Evolutionary conservation across 208 protist genomes (phyloP), one percentile per base, ranked within the genome.

Genomic region (Pavlovales sp.): DNA sequence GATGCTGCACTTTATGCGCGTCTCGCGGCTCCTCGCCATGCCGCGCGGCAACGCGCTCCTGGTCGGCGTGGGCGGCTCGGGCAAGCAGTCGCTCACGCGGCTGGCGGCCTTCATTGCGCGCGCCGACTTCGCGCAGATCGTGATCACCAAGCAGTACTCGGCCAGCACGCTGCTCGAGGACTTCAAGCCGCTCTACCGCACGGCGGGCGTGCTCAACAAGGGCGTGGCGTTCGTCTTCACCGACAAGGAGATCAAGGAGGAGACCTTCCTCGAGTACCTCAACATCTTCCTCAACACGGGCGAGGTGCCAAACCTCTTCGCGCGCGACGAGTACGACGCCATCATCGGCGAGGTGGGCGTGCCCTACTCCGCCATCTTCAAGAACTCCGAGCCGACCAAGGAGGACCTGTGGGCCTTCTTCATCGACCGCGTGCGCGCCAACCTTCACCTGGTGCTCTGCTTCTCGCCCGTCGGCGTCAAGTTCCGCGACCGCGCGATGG

Each of bases 221-320:
- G 57, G 47, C 30, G 96, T 98, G 28, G 97, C 95, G 42, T 98
- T 99, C 95, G 94, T 99, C 37, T 98, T 99, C 92, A 98, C 98
- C 30, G 97, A 99, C 92, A 97, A 96, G 88, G 97, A 99, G 91
- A 97, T 99, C 92, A 99, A 98, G 93, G 94, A 98, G 88, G 97
- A 99, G 91, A 94, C 96, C 75, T 99, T 99, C 94, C 94, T 99
- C 36, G 97, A 99, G 94, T 98, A 98, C 93, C 98, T 99, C 93
- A 99, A 99, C 94, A 97, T 96, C 88, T 95, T 97, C 7, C 88
- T 97, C 28, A 92, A 94, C 34, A 92, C 92, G 18, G 96, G 95
- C 46, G 96, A 97, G 88, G 96, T 99, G 91, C 95, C 98, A n/a
- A 96, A 96, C 75, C 94, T 99, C n/a, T 99, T 99, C 93, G 93